Evolutionary conservation across 2,329 filamentous ascomycete species (phyloP).

Genomic region (Penicillium brasilianum): DNA sequence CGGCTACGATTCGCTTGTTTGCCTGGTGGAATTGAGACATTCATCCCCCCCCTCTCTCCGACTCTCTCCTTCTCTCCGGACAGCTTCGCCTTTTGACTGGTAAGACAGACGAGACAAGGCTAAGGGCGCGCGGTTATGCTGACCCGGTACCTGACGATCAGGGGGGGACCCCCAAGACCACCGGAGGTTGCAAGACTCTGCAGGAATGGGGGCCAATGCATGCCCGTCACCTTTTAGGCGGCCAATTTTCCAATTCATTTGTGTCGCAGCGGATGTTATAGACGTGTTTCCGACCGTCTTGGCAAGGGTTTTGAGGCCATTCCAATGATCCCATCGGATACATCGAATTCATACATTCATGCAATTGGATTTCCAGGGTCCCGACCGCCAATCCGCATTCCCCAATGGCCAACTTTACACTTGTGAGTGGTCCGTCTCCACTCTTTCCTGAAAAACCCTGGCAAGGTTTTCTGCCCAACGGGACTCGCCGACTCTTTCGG

Average conservation of each 20-base stretch:
- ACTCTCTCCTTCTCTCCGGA: neutral
- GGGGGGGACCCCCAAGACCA: conserved; percentile 4
- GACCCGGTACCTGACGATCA: conserved; percentile 23
- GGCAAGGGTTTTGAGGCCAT: neutral
- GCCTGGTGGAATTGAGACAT: neutral
- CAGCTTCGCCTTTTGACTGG: neutral
- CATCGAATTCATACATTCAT: conserved; percentile 5
- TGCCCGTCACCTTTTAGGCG: conserved; percentile 6
- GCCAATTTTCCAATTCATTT: neutral
- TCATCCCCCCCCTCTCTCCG: neutral
- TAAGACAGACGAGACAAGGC: conserved; percentile 1
- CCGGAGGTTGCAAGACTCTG: neutral
- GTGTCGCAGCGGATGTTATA: neutral
- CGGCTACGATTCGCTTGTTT: neutral
- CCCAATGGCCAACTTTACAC: conserved; percentile 5
- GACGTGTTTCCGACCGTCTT: conserved; percentile 5
- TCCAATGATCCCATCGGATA: neutral
- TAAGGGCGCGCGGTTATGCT: conserved; percentile 13
- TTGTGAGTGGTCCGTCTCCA: conserved; percentile 7
- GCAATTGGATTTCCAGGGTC: conserved; percentile 4
- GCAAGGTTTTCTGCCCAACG: conserved; percentile 1
- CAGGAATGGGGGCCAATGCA: conserved; percentile 8
- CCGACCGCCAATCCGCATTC: conserved; percentile 1
- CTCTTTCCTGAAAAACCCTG: neutral
- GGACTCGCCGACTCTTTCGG: neutral